phyloP scores from a whole-genome alignment of 768 basidiomycete genomes.

The Kwoniella sp. region DNA sequence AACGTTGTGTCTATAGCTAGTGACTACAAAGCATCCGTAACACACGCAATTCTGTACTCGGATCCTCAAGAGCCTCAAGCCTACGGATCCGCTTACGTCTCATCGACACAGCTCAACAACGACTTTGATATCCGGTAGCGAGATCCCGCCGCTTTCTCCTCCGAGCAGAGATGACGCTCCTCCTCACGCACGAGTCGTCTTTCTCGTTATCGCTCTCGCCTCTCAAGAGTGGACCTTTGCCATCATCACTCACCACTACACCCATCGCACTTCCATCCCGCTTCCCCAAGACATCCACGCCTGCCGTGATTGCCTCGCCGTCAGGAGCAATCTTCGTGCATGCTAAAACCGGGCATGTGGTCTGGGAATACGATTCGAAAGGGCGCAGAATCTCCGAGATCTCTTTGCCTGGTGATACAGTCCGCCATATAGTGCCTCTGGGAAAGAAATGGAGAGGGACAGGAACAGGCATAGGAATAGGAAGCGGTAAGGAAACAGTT shows the following conservation, averaged over 20 bases:
- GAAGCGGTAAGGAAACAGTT: slow-evolving; percentile 4
- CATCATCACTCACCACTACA: neutral
- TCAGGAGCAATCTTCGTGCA: slow-evolving; percentile 26
- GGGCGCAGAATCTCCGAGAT: slow-evolving; percentile 31
- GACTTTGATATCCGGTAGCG: too few relatives aligned
- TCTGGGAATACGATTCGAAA: slow-evolving; percentile 37
- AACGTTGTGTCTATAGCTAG: too few relatives aligned
- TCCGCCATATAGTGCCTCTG: neutral
- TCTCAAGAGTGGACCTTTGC: slow-evolving; percentile 5
- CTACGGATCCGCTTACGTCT: too few relatives aligned
- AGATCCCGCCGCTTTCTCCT: too few relatives aligned
- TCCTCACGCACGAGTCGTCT: slow-evolving; percentile 21
- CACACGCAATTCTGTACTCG: too few relatives aligned
- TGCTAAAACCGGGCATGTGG: neutral
- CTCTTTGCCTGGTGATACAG: neutral
- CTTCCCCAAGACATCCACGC: slow-evolving; percentile 19
- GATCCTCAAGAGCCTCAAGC: too few relatives aligned
- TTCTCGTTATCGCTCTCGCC: slow-evolving; percentile 5
- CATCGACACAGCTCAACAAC: too few relatives aligned
- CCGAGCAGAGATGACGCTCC: slow-evolving; percentile 12
- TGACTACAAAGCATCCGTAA: too few relatives aligned
- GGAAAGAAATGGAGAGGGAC: too few relatives aligned
- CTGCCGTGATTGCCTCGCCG: slow-evolving; percentile 17
- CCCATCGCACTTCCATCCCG: slow-evolving; percentile 32
- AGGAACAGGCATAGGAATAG: too few relatives aligned